These are phyloP conservation scores for Phytophthora ohioensis DNA, from an alignment of 352 stramenopile genomes.

Conservation along the genomic window DNA sequence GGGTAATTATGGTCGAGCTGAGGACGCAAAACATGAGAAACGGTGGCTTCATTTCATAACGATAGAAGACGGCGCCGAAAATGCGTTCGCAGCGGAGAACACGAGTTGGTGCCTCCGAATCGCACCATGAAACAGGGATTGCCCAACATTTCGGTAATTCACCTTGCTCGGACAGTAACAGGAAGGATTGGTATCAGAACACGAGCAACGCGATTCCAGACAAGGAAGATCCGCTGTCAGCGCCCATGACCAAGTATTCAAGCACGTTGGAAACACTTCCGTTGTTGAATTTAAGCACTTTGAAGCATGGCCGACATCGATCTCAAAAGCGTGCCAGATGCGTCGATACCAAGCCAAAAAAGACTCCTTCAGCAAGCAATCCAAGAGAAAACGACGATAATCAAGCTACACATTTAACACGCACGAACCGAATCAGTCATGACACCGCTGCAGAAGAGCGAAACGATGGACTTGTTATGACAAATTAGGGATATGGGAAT, in stretches of 20 bases:
- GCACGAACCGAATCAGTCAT: no score
- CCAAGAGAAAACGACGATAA: no score
- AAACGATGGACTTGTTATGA: no score
- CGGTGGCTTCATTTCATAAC: background rate
- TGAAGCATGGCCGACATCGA: no score
- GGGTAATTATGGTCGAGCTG: conserved; percentile 12
- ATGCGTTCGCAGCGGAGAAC: background rate
- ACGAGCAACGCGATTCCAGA: background rate
- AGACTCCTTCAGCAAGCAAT: no score
- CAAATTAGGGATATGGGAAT: no score
- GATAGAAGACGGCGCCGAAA: background rate
- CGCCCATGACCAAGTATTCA: background rate
- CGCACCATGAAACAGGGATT: background rate
- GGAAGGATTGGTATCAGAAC: background rate
- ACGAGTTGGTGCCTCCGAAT: background rate
- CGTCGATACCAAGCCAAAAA: no score
- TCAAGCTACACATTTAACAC: no score
- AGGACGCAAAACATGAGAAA: background rate
- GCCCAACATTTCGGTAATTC: background rate
- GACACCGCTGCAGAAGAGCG: no score
- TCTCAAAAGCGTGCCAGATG: no score
- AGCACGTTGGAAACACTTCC: background rate
- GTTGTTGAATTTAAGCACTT: no score
- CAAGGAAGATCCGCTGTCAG: background rate
- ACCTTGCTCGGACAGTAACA: background rate